Evolutionary conservation across 768 basidiomycete genomes (phyloP).

Genomic region (Suillus ampliporus): DNA sequence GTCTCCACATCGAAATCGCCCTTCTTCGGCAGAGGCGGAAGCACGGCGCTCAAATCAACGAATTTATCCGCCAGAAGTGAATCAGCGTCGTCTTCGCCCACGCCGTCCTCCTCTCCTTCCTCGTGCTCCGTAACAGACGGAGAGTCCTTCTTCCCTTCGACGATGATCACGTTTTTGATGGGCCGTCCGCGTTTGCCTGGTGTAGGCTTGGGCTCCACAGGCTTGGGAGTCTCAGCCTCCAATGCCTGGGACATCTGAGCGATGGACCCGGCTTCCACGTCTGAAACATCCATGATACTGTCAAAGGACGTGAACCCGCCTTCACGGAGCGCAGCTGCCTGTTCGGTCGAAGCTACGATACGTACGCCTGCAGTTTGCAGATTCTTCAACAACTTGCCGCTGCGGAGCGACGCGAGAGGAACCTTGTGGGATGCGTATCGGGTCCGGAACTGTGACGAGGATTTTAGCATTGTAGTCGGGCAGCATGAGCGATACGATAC

Average conservation of each 20-base stretch:
- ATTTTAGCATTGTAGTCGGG: slow-evolving; percentile 9
- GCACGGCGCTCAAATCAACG: slow-evolving; percentile 71
- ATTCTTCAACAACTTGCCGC: slow-evolving; percentile 41
- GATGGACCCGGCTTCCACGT: slow-evolving; percentile 41
- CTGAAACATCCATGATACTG: slow-evolving; percentile 44
- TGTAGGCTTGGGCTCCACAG: slow-evolving; percentile 20
- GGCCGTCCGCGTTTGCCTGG: slow-evolving; percentile 34
- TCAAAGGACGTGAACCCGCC: slow-evolving; percentile 31
- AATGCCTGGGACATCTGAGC: slow-evolving; percentile 14
- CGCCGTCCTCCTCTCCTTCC: slow-evolving; percentile 29
- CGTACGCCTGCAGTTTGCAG: slow-evolving; percentile 52
- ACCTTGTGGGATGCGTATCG: slow-evolving; percentile 79
- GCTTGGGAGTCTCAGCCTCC: slow-evolving; percentile 26
- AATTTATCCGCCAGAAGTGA: slow-evolving; percentile 57
- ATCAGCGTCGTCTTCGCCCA: slow-evolving; percentile 22
- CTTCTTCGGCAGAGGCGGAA: slow-evolving; percentile 84
- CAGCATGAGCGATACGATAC: slow-evolving; percentile 30
- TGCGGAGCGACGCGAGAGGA: slow-evolving; percentile 56
- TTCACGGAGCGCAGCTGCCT: slow-evolving; percentile 37
- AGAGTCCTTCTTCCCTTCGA: slow-evolving; percentile 21
- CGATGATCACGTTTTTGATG: neutral
- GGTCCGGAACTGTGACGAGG: slow-evolving; percentile 60
- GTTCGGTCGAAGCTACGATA: slow-evolving; percentile 47
- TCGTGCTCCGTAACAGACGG: slow-evolving; percentile 26
- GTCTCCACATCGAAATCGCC: slow-evolving; percentile 84